A percentile compares a stretch with the other conserved stretches of the same genome.
Evolutionary conservation across 2,329 filamentous ascomycete species (phyloP).

Genomic region (Verruconis gallopava): DNA sequence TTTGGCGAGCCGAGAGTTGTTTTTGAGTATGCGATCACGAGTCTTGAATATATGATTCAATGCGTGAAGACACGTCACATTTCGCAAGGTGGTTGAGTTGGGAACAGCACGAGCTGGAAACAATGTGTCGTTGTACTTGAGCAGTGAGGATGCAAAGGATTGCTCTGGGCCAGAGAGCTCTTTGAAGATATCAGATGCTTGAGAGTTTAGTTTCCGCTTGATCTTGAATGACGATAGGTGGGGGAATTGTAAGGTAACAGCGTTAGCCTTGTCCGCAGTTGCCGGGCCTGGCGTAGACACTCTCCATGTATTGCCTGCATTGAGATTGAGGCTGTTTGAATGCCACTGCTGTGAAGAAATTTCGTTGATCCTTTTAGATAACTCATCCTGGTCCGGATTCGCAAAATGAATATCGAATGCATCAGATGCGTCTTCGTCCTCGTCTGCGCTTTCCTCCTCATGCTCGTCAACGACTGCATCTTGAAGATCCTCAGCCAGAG

Average conservation of each 20-base stretch:
- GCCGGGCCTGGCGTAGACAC: not conserved
- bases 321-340: slow-evolving; percentile 21
- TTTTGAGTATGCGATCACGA: slow-evolving; percentile 80
- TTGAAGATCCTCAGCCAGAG: slow-evolving; percentile 10
- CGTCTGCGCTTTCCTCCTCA: slow-evolving; percentile 37
- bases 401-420: slow-evolving; percentile 76
- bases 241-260: not conserved
- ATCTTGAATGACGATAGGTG: slow-evolving; percentile 14
- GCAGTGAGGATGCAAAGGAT: slow-evolving; percentile 49
- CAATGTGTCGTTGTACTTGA: slow-evolving; percentile 70
- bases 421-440: slow-evolving; percentile 39
- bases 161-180: slow-evolving; percentile 17
- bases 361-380: slow-evolving; percentile 39
- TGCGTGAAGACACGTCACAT: slow-evolving; percentile 66
- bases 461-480: slow-evolving; percentile 23
- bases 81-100: slow-evolving; percentile 57
- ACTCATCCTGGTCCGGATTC: slow-evolving; percentile 47
- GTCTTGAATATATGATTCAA: slow-evolving; percentile 92
- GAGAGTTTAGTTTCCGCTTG: slow-evolving; percentile 19
- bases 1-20: slow-evolving; percentile 66
- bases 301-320: slow-evolving; percentile 8
- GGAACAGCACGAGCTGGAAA: slow-evolving; percentile 57
- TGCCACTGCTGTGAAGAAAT: slow-evolving; percentile 37
- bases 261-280: not conserved
- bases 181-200: not conserved